phyloP scores from a whole-genome alignment of 331 rosid species.

The Acacia pycnantha region DNA sequence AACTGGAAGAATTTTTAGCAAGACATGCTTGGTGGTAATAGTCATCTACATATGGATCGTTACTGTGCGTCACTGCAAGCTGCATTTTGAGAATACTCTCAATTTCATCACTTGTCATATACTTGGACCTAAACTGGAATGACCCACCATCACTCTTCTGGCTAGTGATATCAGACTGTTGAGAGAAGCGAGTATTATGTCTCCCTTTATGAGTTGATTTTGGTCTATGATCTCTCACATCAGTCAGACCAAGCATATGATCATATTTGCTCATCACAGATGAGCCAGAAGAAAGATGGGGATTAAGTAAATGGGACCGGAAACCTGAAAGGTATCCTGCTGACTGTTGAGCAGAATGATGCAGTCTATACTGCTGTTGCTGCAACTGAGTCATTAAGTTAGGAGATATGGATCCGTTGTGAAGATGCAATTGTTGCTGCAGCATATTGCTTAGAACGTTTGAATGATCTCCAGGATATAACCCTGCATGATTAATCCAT shows the following conservation, averaged over 20 bases:
- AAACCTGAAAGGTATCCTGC: constrained; percentile 62
- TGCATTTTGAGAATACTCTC: constrained; percentile 90
- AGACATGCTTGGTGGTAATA: constrained; percentile 91
- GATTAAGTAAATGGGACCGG: constrained; percentile 65
- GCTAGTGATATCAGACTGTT: constrained; percentile 60
- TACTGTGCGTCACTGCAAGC: constrained; percentile 90
- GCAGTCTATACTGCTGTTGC: constrained; percentile 71
- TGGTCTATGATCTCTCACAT: constrained; percentile 72
- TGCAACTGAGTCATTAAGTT: constrained; percentile 71
- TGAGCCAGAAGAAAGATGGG: constrained; percentile 64
- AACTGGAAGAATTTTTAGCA: constrained; percentile 64
- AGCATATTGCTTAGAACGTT: constrained; percentile 57
- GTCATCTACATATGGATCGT: constrained; percentile 91
- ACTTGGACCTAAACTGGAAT: constrained; percentile 73
- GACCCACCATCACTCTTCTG: constrained; percentile 67
- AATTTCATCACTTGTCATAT: constrained; percentile 83
- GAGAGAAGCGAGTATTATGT: constrained; percentile 53
- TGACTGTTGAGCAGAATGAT: constrained; percentile 65
- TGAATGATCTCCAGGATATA: constrained; percentile 68
- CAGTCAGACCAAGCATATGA: constrained; percentile 60
- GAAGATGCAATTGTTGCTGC: constrained; percentile 78
- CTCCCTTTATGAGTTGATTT: constrained; percentile 64
- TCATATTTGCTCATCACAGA: constrained; percentile 64
- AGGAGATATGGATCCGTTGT: constrained; percentile 66
- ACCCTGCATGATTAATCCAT: constrained; percentile 62